Conservation (phyloP, 352 stramenopile genomes). For the Phytophthora palmivora region DNA sequence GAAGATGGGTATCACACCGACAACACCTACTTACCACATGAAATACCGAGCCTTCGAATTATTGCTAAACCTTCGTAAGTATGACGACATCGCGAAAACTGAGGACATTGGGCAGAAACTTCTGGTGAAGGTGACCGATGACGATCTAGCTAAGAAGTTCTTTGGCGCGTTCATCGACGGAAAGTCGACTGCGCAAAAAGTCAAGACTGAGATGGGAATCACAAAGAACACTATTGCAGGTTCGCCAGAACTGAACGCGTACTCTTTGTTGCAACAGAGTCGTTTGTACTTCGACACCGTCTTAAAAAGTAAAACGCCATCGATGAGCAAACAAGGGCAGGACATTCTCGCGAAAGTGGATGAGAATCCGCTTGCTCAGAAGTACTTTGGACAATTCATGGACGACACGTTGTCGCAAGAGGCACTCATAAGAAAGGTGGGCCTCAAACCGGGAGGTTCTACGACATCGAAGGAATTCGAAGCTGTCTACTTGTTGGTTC, state of each 20-base stretch:
- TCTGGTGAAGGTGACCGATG: background rate
- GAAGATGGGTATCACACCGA: slow-evolving; percentile 1
- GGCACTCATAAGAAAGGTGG: background rate
- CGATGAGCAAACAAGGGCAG: background rate
- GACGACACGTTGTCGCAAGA: background rate
- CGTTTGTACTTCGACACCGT: slow-evolving; percentile 6
- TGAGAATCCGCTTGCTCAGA: slow-evolving; percentile 1
- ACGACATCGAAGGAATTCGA: slow-evolving; percentile 5
- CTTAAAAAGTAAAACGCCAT: background rate
- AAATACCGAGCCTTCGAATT: background rate
- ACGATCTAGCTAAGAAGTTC: slow-evolving; percentile 2
- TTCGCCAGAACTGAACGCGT: background rate
- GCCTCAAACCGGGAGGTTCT: background rate
- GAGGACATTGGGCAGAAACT: background rate
- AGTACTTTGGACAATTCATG: slow-evolving; percentile 4
- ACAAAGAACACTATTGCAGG: background rate
- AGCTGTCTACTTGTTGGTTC: background rate
- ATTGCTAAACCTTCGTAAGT: background rate
- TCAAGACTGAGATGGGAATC: background rate
- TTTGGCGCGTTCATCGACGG: background rate
- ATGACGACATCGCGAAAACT: slow-evolving; percentile 6
- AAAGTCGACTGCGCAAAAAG: background rate
- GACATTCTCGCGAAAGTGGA: slow-evolving; percentile 1
- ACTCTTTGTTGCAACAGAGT: background rate
- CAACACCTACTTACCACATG: too few relatives aligned